Percentiles rank a stretch among this genome's conserved stretches.
These are phyloP conservation scores for Hanseniaspora gamundiae DNA, from an alignment of 1,139 yeast species.

Conservation along the genomic window DNA sequence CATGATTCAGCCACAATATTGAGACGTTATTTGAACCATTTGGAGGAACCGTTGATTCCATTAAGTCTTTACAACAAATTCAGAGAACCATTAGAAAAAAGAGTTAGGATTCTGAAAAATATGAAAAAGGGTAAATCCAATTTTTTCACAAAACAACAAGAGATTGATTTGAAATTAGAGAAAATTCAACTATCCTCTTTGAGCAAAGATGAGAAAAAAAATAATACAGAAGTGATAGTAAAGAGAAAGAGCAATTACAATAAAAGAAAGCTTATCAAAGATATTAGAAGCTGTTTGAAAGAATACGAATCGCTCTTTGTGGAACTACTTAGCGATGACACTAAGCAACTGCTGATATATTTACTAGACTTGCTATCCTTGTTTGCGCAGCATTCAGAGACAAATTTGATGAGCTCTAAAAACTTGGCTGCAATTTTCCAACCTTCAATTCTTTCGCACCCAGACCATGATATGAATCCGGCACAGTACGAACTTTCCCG, in stretches of 20 bases:
- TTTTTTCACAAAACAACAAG: conserved; percentile 18
- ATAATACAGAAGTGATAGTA: conserved; percentile 23
- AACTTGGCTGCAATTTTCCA: conserved; percentile 94
- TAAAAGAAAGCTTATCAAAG: conserved; percentile 30
- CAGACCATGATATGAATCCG: conserved; percentile 84
- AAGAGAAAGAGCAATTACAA: conserved; percentile 18
- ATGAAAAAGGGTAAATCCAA: conserved; percentile 37
- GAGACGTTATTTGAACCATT: conserved; percentile 71
- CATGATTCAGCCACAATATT: conserved; percentile 93
- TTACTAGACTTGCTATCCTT: conserved; percentile 75
- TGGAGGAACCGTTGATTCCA: conserved; percentile 90
- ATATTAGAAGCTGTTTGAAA: conserved; percentile 50
- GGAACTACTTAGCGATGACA: conserved; percentile 41
- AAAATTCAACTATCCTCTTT: conserved; percentile 7
- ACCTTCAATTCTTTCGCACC: conserved; percentile 87
- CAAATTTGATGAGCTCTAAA: conserved; percentile 83
- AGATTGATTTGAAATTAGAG: conserved; percentile 12
- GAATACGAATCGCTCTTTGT: conserved; percentile 37
- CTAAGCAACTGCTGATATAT: conserved; percentile 73
- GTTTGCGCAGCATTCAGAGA: conserved; percentile 67
- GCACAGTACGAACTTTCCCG: conserved; percentile 83
- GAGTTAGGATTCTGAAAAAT: conserved; percentile 48
- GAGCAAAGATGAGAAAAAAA: conserved; percentile 10
- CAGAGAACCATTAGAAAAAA: conserved; percentile 59
- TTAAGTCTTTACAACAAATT: conserved; percentile 63